Base-by-base conservation (phyloP, 805 yeast species). In the Saturnispora kantuleensis region DNA sequence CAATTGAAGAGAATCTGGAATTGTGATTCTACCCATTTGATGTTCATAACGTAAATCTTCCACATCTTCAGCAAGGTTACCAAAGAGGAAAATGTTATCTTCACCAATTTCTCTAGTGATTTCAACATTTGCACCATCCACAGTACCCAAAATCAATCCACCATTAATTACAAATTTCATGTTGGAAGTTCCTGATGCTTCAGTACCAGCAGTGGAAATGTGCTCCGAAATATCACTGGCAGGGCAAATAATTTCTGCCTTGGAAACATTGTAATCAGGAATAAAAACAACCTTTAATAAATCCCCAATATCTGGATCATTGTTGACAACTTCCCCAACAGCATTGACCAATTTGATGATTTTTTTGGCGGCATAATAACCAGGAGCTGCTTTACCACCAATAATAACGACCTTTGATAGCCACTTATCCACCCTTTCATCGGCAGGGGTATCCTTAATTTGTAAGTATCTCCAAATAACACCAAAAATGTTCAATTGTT, bases 311-410 rank as follows among this genome's bases (percentile, higher is more conserved):
- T 81, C 89, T 1, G 72, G 64, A 60, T 88, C 97, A 48, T 72
- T 73, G 65, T 88, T 88, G 50, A 88, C 78, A 41, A 86, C 90
- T 5, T 76, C 79, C 30, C 84, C 81, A 33, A 87, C 96, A 44
- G 84, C 66, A 62, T 84, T 88, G 58, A 88, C 76, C 63, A 88
- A 72, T 64, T 87, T 86, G 60, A 88, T 89, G 57, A 88, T 84
- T 47, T 84, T 76, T 66, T 88, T 88, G 48, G 97, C 97, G 79
- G 88, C 85, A 68, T 85, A 88, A 64, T 88, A 88, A 52, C 97
- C 97, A n/a, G 97, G 97, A 10, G 97, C 97, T 48, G 94, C 84
- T 66, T 89, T 88, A 60, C 97, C 97, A 53, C 97, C 97, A 63
- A 89, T 79, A 49, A 88, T 75, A 36, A 79, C 74, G 46, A 84